Base-by-base conservation (phyloP, 2,329 filamentous ascomycete species). In the Torrubiella hemipterigena region DNA sequence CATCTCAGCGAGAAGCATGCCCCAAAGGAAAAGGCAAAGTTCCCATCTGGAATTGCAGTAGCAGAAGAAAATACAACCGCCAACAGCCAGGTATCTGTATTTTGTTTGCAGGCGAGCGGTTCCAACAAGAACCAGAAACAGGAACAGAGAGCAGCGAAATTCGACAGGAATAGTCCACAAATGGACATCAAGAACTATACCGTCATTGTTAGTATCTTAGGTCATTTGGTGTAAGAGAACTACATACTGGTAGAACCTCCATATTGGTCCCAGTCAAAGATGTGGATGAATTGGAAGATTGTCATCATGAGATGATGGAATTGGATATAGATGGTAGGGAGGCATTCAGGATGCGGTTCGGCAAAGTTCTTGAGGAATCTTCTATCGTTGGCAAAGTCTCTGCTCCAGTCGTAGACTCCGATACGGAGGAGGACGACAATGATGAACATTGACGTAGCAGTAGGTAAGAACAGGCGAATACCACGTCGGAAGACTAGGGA, bases 111-210 rank as follows among this genome's bases (percentile, higher is more conserved):
- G 45, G 17, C 64, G 55, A 6, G 65, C 64, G 8, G 65, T 59
- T 14, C 59, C 69, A 4, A 73, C 36, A 15, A 73, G 49, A 10
- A 60, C 56, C 7, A 74, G 49, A 47, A 75, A 76, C 8, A 76
- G 57, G 35, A 69, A 58, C 46, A 77, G 61, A 3, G 68, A 73
- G 46, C 65, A 69, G 36, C 66, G 59, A 43, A 71, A 73, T 46
- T 77, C 72, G 28, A 73, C 61, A 3, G 72, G 71, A 26, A 77
- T 75, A 5, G 73, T 76, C 72, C 72, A 77, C 16, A 76, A 50
- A 38, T 77, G 72, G 17, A 69, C 59, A 42, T 75, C 69, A 42
- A 73, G 71, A 15, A 49, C 56, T 48, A 31, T 7, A 18, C 17
- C 23, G 32, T 17, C 7, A 4, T 29, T 23, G 40, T 53, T 27